Evolutionary conservation across 2,329 filamentous ascomycete species (phyloP).

Genomic region (Alternaria sp.): DNA sequence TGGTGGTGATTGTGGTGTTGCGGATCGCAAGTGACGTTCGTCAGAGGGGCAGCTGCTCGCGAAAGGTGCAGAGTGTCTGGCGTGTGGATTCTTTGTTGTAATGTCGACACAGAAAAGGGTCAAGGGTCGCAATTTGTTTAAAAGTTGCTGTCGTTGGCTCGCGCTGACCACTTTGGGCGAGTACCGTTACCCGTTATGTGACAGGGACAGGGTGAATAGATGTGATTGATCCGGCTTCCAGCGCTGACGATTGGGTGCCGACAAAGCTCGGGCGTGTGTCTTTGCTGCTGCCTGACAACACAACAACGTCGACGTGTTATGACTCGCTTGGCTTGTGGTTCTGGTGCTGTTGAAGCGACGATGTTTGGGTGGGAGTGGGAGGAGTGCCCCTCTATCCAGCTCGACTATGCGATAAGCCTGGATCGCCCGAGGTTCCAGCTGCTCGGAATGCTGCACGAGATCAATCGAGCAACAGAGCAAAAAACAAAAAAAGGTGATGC

Average conservation of each 20-base stretch:
- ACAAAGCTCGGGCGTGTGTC: constrained; percentile 29
- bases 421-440: constrained; percentile 41
- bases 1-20: constrained; percentile 5
- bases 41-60: constrained; percentile 17
- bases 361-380: constrained; percentile 9
- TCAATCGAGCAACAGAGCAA: constrained; percentile 10
- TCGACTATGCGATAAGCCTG: constrained; percentile 41
- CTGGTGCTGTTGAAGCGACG: constrained; percentile 14
- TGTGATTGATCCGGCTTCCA: constrained; percentile 27
- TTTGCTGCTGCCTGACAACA: constrained; percentile 41
- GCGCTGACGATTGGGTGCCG: constrained; percentile 39
- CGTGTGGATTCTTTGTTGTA: constrained; percentile 41
- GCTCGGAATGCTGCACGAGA: constrained; percentile 22
- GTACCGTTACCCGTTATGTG: constrained; percentile 19
- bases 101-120: constrained; percentile 26
- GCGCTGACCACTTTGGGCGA: constrained; percentile 31
- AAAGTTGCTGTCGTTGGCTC: constrained; percentile 27
- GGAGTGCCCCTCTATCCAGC: constrained; percentile 28
- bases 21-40: constrained; percentile 20
- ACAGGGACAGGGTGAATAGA: constrained; percentile 39
- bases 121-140: constrained; percentile 27
- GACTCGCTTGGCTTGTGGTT: constrained; percentile 12
- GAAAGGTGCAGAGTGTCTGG: constrained; percentile 1
- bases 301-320: constrained; percentile 18
- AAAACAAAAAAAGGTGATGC: neutral